Percentiles rank a stretch among this genome's conserved stretches.
phyloP scores from a whole-genome alignment of 2,329 filamentous ascomycete genomes.

The Neonectria neomacrospora region DNA sequence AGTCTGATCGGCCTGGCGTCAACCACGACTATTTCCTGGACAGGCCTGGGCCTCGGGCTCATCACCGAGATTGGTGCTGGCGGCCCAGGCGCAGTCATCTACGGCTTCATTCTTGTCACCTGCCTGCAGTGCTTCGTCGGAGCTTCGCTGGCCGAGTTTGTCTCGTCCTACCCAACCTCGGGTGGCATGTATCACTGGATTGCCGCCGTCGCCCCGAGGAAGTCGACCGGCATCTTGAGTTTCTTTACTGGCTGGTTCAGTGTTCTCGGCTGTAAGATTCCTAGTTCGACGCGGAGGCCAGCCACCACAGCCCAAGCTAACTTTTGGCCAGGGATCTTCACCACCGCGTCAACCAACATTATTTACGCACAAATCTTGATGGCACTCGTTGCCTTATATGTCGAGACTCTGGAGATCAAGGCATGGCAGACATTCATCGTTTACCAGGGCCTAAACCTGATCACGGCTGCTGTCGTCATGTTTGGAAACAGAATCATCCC shows the following conservation, averaged over 20 bases:
- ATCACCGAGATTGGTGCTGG: slow-evolving; percentile 60
- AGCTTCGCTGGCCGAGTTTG: slow-evolving; percentile 54
- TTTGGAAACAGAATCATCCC: slow-evolving; percentile 60
- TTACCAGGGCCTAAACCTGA: slow-evolving; percentile 56
- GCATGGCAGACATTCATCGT: slow-evolving; percentile 61
- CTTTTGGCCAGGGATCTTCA: slow-evolving; percentile 53
- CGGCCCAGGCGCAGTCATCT: slow-evolving; percentile 60
- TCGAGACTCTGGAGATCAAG: slow-evolving; percentile 52
- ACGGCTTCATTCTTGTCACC: slow-evolving; percentile 60
- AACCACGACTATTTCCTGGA: slow-evolving; percentile 63
- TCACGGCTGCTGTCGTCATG: slow-evolving; percentile 58
- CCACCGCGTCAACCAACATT: slow-evolving; percentile 56
- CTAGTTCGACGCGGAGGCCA: neutral
- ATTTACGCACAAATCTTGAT: slow-evolving; percentile 56
- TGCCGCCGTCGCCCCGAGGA: slow-evolving; percentile 56
- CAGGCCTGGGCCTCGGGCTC: slow-evolving; percentile 56
- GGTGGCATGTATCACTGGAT: slow-evolving; percentile 65
- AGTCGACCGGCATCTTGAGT: slow-evolving; percentile 53
- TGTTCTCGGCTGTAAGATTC: slow-evolving; percentile 49
- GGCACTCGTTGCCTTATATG: slow-evolving; percentile 55
- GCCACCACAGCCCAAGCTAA: neutral
- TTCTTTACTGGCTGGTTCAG: slow-evolving; percentile 59
- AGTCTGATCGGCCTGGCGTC: slow-evolving; percentile 61
- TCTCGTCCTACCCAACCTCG: slow-evolving; percentile 59
- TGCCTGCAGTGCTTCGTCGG: slow-evolving; percentile 59